phyloP scores from a whole-genome alignment of 495 filamentous ascomycete genomes.

The Penicillium taxi region DNA sequence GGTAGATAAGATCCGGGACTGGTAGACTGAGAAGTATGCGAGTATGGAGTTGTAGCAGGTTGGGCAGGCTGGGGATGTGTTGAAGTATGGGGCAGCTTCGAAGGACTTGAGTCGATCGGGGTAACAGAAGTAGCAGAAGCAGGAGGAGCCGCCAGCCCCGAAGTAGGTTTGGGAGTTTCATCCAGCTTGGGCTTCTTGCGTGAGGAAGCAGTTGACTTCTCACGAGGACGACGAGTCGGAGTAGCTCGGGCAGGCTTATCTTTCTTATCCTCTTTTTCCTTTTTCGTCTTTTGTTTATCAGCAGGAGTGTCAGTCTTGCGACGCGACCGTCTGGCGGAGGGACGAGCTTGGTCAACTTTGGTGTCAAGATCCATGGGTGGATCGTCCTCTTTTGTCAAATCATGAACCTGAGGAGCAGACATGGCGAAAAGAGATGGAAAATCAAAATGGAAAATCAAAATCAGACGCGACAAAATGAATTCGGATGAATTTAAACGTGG shows the following conservation, averaged over 20 bases:
- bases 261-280: conserved; percentile 22
- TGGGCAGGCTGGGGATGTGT: conserved; percentile 15
- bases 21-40: conserved; percentile 20
- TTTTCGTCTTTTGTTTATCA: conserved; percentile 23
- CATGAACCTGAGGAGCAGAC: conserved; percentile 15
- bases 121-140: conserved; percentile 6
- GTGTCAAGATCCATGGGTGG: conserved; percentile 9
- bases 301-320: conserved; percentile 29
- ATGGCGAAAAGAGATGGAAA: conserved; percentile 8
- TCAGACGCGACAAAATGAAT: background rate
- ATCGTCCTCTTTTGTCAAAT: conserved; percentile 12
- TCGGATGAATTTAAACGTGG: conserved; percentile 4
- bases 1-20: conserved; percentile 14
- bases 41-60: conserved; percentile 13
- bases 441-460: background rate
- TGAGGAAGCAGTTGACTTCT: conserved; percentile 24
- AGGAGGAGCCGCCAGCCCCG: conserved; percentile 9
- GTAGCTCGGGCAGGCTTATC: conserved; percentile 30
- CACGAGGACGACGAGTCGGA: conserved; percentile 37
- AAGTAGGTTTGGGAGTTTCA: conserved; percentile 12
- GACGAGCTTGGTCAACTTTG: conserved; percentile 19
- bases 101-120: conserved; percentile 8
- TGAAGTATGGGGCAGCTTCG: conserved; percentile 9
- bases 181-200: conserved; percentile 45
- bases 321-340: conserved; percentile 36